Evolutionary conservation across 371 early-diverging fungal genomes (phyloP), one percentile per base, ranked within the genome.

Genomic region (Parasitella parasitica): DNA sequence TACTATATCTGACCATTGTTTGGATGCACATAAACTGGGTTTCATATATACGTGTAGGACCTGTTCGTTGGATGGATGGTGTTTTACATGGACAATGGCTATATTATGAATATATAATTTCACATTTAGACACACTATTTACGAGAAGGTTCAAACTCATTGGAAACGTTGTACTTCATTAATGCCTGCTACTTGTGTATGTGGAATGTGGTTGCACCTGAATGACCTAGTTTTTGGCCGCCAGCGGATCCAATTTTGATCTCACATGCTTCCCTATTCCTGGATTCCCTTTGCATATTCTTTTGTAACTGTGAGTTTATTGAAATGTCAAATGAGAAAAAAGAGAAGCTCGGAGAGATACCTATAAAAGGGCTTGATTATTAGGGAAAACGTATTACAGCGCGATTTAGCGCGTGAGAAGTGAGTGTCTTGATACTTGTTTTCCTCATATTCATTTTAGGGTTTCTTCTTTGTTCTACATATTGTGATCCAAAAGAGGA

Each of bases 351-450:
- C 43, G 43, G 43, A 43, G 43, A 43, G 43, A 43, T 43, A 22
- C 22, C 43, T 43, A 43, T 43, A 43, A 43, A 43, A 43, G 43
- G 22, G 20, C 22, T 43, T 4, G 43, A 20, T 22, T 43, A 43
- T 22, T 9, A 18, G 52, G 50, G 52, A 52, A 52, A 52, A 32
- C 52, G 52, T 34, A 52, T 52, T 52, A 52, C 52, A 32, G n/a
- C 34, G 9, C 32, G 9, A 52, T 32, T 32, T 52, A 52, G 28
- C 30, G 34, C 52, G 52, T 52, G 52, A 52, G 52, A 52, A 49
- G 50, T 7, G 9, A 43, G 22, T 22, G 18, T 20, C 22, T 43
- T 20, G 43, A 43, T 43, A 20, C 43, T 22, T 43, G 43, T 18
- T 8, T 43, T 43, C 22, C 20, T 22, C 0, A 22, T 43, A 11